phyloP scores from a whole-genome alignment of 805 yeast species.

The Dipodascopsis uninucleata region DNA sequence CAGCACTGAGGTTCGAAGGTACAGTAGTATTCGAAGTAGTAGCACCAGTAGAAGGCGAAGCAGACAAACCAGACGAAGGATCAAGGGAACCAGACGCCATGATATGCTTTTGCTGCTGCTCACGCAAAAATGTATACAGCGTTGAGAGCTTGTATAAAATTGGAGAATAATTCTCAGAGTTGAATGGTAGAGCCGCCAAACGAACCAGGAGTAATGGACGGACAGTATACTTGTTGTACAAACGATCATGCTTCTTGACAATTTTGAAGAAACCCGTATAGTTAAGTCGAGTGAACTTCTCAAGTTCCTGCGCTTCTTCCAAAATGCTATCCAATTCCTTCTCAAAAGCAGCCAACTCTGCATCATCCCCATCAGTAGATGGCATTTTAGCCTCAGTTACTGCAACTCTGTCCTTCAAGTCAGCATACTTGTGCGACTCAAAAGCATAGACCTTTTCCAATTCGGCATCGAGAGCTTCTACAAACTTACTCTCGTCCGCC shows the following conservation, averaged over 20 bases:
- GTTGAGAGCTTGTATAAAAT: constrained; percentile 72
- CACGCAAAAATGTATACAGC: constrained; percentile 76
- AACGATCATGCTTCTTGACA: constrained; percentile 91
- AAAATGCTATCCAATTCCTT: constrained; percentile 67
- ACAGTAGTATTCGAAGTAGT: constrained; percentile 29
- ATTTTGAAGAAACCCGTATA: constrained; percentile 93
- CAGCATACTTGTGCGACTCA: constrained; percentile 67
- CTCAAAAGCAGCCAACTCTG: constrained; percentile 63
- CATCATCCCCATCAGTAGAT: constrained; percentile 28
- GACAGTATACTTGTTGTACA: constrained; percentile 85
- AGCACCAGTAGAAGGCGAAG: constrained; percentile 33
- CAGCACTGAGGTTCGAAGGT: too few relatives aligned
- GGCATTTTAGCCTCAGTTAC: constrained; percentile 56
- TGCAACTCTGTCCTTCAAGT: constrained; percentile 60
- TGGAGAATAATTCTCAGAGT: constrained; percentile 93
- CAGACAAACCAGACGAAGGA: constrained; percentile 3
- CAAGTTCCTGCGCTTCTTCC: constrained; percentile 75
- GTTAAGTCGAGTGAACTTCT: constrained; percentile 84
- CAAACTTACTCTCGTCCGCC: constrained; percentile 75
- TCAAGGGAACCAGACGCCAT: not conserved
- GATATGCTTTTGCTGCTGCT: constrained; percentile 41
- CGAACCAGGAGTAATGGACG: constrained; percentile 85
- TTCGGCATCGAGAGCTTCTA: constrained; percentile 70
- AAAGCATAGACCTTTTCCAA: constrained; percentile 90
- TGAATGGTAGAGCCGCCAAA: constrained; percentile 81